Conservation (phyloP, 2,329 filamentous ascomycete genomes). For the Cladobotryum mycophilum region DNA sequence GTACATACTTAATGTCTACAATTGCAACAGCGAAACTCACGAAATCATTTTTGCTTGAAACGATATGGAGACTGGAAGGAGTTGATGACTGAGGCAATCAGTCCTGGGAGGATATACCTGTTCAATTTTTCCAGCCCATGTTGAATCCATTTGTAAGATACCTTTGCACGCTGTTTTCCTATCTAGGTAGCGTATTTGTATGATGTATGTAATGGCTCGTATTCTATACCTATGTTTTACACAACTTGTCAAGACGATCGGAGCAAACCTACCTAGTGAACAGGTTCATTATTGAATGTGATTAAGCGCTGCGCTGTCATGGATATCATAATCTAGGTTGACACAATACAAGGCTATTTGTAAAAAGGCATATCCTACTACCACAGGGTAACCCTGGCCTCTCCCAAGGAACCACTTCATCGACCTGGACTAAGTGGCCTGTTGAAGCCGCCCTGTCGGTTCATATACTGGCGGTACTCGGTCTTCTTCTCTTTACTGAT, state of each 20-base stretch:
- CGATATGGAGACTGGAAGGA: background rate
- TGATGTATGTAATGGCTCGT: too few relatives aligned
- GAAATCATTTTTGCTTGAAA: slow-evolving; percentile 2
- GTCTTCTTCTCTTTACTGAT: slow-evolving; percentile 91
- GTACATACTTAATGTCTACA: slow-evolving; percentile 34
- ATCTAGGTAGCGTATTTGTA: background rate
- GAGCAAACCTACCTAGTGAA: background rate
- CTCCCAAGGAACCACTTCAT: slow-evolving; percentile 16
- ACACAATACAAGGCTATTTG: background rate
- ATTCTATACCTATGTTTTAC: too few relatives aligned
- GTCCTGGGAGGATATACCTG: too few relatives aligned
- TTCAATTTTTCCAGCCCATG: background rate
- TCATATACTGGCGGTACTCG: slow-evolving; percentile 97
- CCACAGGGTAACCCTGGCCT: background rate
- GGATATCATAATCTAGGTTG: slow-evolving; percentile 5
- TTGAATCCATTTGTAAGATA: background rate
- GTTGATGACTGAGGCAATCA: background rate
- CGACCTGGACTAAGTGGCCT: slow-evolving; percentile 59
- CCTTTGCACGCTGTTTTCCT: background rate
- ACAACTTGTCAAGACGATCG: background rate
- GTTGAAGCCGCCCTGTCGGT: slow-evolving; percentile 76
- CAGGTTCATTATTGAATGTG: background rate
- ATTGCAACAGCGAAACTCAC: slow-evolving; percentile 14
- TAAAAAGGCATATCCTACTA: background rate
- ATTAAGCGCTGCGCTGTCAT: slow-evolving; percentile 4